Evolutionary conservation across 1,284 basidiomycete genomes (phyloP), one percentile per base, ranked within the genome.

Genomic region (Boletus subluridellus): DNA sequence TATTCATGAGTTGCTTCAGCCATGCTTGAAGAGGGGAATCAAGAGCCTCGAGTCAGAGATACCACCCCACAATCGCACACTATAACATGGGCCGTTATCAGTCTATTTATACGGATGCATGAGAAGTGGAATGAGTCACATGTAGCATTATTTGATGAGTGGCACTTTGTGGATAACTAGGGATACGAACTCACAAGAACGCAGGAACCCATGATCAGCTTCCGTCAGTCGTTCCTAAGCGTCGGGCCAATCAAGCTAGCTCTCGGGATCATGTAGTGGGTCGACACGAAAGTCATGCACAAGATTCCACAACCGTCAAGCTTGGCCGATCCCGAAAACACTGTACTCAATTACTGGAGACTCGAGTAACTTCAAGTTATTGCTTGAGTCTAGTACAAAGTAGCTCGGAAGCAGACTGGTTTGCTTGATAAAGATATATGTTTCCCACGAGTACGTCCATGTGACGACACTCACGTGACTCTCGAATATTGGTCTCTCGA

Each of bases 391-490:
- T 12, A 34, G 32, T 34, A 34, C 28, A 32, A 1, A 6, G 10
- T 34, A 11, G 42, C 12, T 46, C 32, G 38, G 54, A 54, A 37
- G 51, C 52, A 37, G 21, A 39, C 6, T 4, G 10, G 37, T 26
- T 35, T 44, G 28, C 44, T 28, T 9, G 37, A 67, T 52, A 14
- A 9, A 57, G 65, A 26, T 14, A 51, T 57, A 58, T 24, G 21
- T 50, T 66, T 61, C 58, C 54, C 64, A 59, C 45, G 2, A 7
- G 6, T 26, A 45, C 24, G 10, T 46, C 10, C 34, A 38, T 65
- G 63, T 65, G 60, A 63, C 39, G 54, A 35, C n/a, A 51, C 21
- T 6, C 66, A 67, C 66, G 66, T 67, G 66, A 67, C 61, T 41
- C 49, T 48, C 51, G 55, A 55, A 52, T 71, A 71, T 48, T 59